A percentile compares a stretch with the other conserved stretches of the same genome.
phyloP scores from a whole-genome alignment of 192 early-diverging fungal species.

The Gonapodya prolifera region DNA sequence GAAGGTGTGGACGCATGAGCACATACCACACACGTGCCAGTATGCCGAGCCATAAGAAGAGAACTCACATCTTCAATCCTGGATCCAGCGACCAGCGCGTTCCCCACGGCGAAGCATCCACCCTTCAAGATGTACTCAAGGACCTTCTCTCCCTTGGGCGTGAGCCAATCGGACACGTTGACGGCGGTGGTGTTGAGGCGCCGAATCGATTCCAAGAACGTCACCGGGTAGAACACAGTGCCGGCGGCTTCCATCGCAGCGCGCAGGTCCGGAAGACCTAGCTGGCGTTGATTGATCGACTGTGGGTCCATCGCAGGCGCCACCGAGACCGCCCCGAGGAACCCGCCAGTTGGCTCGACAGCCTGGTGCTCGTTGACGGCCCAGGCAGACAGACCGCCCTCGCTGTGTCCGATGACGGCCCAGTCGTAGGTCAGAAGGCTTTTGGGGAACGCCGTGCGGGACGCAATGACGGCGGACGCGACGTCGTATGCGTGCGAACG shows the following conservation, averaged over 20 bases:
- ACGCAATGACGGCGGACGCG: background rate
- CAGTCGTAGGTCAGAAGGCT: background rate
- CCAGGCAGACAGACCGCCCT: background rate
- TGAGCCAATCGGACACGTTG: background rate
- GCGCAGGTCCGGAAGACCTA: background rate
- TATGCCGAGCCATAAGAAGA: background rate
- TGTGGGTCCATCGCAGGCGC: background rate
- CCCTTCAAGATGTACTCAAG: background rate
- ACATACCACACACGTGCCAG: background rate
- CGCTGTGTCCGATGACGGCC: background rate
- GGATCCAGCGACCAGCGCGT: background rate
- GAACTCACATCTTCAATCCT: background rate
- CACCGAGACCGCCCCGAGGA: background rate
- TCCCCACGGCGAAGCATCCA: background rate
- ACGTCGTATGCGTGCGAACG: background rate
- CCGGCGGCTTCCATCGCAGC: background rate
- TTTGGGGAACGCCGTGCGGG: background rate
- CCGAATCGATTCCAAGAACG: background rate
- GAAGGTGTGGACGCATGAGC: background rate
- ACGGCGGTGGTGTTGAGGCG: background rate
- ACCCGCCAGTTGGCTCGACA: background rate
- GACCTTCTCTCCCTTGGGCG: background rate
- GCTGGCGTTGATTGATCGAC: background rate
- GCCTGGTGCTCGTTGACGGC: background rate
- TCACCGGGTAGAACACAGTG: background rate